A percentile compares a stretch with the other conserved stretches of the same genome.
Conservation (phyloP, 192 early-diverging fungal species). For the Kickxella alabastrina region DNA sequence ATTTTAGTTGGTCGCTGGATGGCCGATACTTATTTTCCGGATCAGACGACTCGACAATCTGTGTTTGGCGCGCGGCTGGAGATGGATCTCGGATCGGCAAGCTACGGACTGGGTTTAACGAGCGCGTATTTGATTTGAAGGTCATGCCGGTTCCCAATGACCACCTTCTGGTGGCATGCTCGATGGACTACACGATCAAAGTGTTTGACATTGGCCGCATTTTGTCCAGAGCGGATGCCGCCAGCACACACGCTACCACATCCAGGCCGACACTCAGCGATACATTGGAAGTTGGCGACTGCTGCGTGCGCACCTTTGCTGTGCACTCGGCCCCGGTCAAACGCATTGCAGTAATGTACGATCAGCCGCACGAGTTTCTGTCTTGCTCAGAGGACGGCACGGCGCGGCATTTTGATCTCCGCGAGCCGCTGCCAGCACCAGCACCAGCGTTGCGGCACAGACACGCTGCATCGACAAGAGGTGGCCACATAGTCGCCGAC, state of each 20-base stretch:
- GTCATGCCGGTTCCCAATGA: conserved; percentile 61
- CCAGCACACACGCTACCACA: not conserved
- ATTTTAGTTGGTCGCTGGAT: conserved; percentile 50
- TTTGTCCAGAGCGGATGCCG: conserved; percentile 6
- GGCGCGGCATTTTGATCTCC: conserved; percentile 59
- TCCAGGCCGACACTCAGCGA: not conserved
- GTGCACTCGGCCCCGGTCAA: conserved; percentile 55
- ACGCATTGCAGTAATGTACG: conserved; percentile 41
- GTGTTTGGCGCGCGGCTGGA: conserved; percentile 53
- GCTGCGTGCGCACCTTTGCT: conserved; percentile 44
- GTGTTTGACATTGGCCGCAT: conserved; percentile 50
- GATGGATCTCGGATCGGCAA: conserved; percentile 38
- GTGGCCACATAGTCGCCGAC: conserved; percentile 45
- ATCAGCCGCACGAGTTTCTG: conserved; percentile 53
- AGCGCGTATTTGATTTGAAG: conserved; percentile 75
- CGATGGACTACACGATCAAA: conserved; percentile 58
- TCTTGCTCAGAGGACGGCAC: conserved; percentile 60
- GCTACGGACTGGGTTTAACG: conserved; percentile 59
- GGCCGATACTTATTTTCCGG: conserved; percentile 57
- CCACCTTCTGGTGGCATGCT: conserved; percentile 57
- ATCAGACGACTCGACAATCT: conserved; percentile 59
- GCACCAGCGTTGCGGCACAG: no score
- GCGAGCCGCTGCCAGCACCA: conserved; percentile 16
- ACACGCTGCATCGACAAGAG: conserved; percentile 1
- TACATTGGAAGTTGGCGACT: not conserved